Evolutionary conservation across 1,284 basidiomycete genomes (phyloP).

Genomic region (Boletellus deceptivus): DNA sequence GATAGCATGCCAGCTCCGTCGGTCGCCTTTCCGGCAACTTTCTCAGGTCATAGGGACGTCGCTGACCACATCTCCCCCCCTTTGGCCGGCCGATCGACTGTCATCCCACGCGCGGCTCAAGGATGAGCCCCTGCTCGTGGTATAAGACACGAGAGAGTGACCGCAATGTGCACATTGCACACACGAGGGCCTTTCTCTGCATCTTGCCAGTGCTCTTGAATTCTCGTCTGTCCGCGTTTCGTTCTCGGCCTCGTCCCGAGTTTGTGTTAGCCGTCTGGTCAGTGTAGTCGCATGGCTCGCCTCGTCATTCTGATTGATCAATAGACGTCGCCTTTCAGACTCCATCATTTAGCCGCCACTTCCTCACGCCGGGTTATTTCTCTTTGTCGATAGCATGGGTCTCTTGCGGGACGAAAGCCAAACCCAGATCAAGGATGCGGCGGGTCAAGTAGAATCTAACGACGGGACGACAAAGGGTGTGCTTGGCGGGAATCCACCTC

Average conservation of each 20-base stretch:
- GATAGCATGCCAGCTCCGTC: not conserved
- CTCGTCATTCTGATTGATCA: not conserved
- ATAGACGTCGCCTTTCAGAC: not conserved
- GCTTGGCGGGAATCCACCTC: not conserved
- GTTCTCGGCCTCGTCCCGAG: too few species aligned
- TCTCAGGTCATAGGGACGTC: not conserved
- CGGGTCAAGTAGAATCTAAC: not conserved
- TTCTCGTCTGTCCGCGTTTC: not conserved
- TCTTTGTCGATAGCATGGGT: slow-evolving; percentile 1
- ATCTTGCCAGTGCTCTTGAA: not conserved
- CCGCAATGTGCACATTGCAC: not conserved
- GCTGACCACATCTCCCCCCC: not conserved
- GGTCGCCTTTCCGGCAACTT: not conserved
- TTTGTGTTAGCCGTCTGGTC: too few species aligned
- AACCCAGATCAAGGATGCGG: not conserved
- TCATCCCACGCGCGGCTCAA: not conserved
- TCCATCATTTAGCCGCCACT: too few species aligned
- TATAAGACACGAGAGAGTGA: not conserved
- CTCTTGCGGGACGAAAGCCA: not conserved
- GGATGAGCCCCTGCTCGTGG: not conserved
- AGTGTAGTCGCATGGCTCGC: too few species aligned
- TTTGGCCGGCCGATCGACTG: not conserved
- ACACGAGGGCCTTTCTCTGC: not conserved
- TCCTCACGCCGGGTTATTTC: not conserved
- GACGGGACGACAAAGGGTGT: not conserved